Base-by-base conservation (phyloP, 495 filamentous ascomycete species). In the Talaromyces trachyspermus region DNA sequence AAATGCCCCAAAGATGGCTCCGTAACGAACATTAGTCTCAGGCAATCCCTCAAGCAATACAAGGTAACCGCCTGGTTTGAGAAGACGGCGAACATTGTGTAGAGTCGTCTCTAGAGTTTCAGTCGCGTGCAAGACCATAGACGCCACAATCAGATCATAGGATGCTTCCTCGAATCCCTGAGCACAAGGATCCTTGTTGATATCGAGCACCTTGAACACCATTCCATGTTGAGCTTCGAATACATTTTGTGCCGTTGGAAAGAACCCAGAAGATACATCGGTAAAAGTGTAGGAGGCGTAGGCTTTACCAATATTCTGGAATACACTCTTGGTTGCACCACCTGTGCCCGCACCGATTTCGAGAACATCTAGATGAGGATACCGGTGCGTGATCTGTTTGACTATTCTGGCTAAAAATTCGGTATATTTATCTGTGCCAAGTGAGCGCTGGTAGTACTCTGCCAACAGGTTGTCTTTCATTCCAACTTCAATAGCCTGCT, bases 11-110 rank as follows among this genome's bases (percentile, higher is more conserved):
- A 49, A 46, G 22, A 32, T 17, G 5, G 54, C 22, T 15, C 38
- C 40, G 11, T 32, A 8, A 14, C 23, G 10, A 9, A 54, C n/a
- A 25, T 20, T 37, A 25, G 47, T 25, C 5, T 63, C 52, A 20
- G 62, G 50, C 0, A 68, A 72, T 3, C 73, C 17, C 46, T 81
- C 78, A 0, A 68, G 36, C 3, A 78, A 17, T 0, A 79, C 14
- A 1, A 81, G 49, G 36, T 64, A 66, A 8, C 77, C 77, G 11
- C 74, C 75, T 9, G 48, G 48, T 19, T 49, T 43, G 5, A 49
- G 48, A 9, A 49, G 18, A 25, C 53, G 53, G 9, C 60, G 58
- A 25, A 61, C 50, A 22, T 61, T 59, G 6, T 25, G 20, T 0
- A 63, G 35, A 0, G 62, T 65, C 0, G 30, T 27, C 11, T 65